Percentiles rank a stretch among this genome's conserved stretches.
Conservation (phyloP, 1,139 yeast genomes). For the Blastobotrys apis region DNA sequence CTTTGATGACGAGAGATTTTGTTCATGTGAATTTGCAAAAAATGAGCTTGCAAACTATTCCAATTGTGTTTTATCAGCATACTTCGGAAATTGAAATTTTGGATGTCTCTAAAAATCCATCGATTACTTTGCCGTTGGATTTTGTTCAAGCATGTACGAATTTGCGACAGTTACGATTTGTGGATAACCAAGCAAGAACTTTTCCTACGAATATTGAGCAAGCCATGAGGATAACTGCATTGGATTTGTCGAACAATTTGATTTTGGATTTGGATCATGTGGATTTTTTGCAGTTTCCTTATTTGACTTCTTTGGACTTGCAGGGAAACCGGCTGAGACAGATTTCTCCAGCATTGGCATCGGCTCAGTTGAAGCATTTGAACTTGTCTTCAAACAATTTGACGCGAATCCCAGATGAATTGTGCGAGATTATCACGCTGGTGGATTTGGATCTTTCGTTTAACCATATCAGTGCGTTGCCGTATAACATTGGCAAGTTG, state of each 20-base stretch:
- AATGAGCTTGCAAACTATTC: slow-evolving; percentile 76
- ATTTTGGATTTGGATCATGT: slow-evolving; percentile 32
- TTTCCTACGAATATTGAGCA: slow-evolving; percentile 73
- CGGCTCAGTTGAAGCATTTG: slow-evolving; percentile 51
- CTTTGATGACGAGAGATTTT: slow-evolving; percentile 57
- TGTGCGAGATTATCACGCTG: slow-evolving; percentile 59
- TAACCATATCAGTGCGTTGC: slow-evolving; percentile 60
- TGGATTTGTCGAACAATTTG: slow-evolving; percentile 51
- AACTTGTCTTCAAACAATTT: slow-evolving; percentile 82
- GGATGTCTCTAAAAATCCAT: slow-evolving; percentile 84
- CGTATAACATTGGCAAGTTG: slow-evolving; percentile 58
- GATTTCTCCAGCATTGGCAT: slow-evolving; percentile 61
- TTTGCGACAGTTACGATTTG: slow-evolving; percentile 61
- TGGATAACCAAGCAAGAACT: slow-evolving; percentile 65
- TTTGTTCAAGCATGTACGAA: slow-evolving; percentile 80
- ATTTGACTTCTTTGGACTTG: slow-evolving; percentile 32
- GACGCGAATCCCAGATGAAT: slow-evolving; percentile 60
- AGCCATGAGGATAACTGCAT: slow-evolving; percentile 60
- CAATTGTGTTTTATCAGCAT: slow-evolving; percentile 74
- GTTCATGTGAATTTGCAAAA: slow-evolving; percentile 72
- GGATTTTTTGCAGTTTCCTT: slow-evolving; percentile 28
- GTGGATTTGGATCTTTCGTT: slow-evolving; percentile 76
- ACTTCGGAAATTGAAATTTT: slow-evolving; percentile 77
- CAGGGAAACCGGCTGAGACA: slow-evolving; percentile 71
- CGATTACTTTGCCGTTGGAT: slow-evolving; percentile 76